Evolutionary conservation across 2,329 filamentous ascomycete species (phyloP).

Genomic region (Sporothrix sp.): DNA sequence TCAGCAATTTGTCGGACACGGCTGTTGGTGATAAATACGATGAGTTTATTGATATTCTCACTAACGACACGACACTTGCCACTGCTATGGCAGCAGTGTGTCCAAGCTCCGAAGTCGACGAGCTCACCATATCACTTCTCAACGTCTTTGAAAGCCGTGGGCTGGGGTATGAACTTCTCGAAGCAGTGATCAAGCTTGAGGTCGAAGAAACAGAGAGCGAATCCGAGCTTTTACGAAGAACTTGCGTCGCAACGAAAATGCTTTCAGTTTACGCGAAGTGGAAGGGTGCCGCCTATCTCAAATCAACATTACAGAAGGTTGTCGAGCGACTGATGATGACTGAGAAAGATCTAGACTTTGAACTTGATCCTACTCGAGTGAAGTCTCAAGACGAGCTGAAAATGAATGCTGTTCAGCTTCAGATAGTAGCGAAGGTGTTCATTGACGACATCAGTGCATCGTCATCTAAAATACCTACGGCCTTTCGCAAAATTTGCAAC

Average conservation of each 20-base stretch:
- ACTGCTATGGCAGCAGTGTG: constrained; percentile 56
- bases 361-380: constrained; percentile 55
- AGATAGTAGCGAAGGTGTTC: constrained; percentile 59
- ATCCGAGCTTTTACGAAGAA: constrained; percentile 55
- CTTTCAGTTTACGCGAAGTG: constrained; percentile 62
- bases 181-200: constrained; percentile 58
- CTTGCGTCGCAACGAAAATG: constrained; percentile 64
- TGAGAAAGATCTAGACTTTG: constrained; percentile 57
- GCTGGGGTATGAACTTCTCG: constrained; percentile 51
- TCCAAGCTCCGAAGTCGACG: constrained; percentile 58
- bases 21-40: constrained; percentile 61
- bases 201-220: constrained; percentile 62
- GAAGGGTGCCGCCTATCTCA: constrained; percentile 56
- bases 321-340: constrained; percentile 56
- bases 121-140: constrained; percentile 56
- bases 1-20: constrained; percentile 57
- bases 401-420: constrained; percentile 56
- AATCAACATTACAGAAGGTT: constrained; percentile 55
- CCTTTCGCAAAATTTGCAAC: constrained; percentile 58
- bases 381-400: constrained; percentile 51
- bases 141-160: constrained; percentile 62
- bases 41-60: constrained; percentile 52
- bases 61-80: constrained; percentile 52
- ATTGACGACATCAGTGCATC: constrained; percentile 62
- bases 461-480: constrained; percentile 48